Evolutionary conservation across 306 rosid genomes (phyloP), one percentile per base, ranked within the genome.

Genomic region (Fragaria ananassa): DNA sequence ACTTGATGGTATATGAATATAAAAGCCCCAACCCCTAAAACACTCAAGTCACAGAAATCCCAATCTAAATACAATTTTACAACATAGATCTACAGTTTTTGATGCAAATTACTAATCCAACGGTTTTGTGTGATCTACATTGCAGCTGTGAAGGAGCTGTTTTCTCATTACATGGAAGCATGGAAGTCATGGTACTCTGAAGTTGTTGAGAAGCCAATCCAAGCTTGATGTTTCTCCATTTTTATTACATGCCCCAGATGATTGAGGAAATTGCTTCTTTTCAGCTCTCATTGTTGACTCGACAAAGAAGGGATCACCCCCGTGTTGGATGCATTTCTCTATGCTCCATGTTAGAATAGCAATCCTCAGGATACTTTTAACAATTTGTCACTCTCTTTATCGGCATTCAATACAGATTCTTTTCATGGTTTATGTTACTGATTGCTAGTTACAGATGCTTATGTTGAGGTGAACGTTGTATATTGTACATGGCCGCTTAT

Each of bases 81-180:
- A 63, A 64, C 69, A 15, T 35, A 18, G 35, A 15, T 12, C 10
- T 31, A 27, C 37, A 19, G 18, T 2, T 1, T 56, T 42, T 25
- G 42, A 57, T 44, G 44, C 44, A 29, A 60, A 44, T 21, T 68
- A 54, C 75, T 74, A 29, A 78, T 71, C 34, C 39, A 71, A 41
- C 23, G 65, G 18, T 63, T 17, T 79, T 73, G 50, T 72, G 44
- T 70, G 74, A 25, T 64, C 15, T 18, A 6, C 72, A 51, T 71
- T 81, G 85, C 90, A 91, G 98, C 91, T 58, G 73, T 94, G 84
- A 90, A 71, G 83, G 99, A 95, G 19, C 90, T 95, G 34, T 92
- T 88, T 83, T 79, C 95, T 19, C 97, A 95, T 86, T 95, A 90
- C 84, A 81, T 82, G 92, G 96, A 95, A 76, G 97, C 99, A 71